Percentiles rank a stretch among this genome's conserved stretches.
These are phyloP conservation scores for Apodospora peruviana DNA, from an alignment of 495 filamentous ascomycete genomes.

Conservation along the genomic window DNA sequence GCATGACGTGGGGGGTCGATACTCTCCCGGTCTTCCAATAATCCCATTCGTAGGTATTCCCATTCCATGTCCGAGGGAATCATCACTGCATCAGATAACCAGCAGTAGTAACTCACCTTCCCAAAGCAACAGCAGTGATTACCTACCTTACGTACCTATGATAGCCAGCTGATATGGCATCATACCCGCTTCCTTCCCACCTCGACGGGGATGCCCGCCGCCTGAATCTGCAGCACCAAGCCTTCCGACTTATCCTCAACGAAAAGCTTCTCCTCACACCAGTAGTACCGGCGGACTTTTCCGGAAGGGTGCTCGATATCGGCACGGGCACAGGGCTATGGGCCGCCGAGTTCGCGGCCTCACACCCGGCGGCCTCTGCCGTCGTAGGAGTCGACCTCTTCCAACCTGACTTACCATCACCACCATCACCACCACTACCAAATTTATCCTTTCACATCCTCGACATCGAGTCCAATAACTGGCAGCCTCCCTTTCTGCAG, in stretches of 20 bases:
- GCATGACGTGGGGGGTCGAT: too few relatives aligned
- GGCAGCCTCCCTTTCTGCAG: slow-evolving; percentile 36
- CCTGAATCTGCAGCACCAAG: slow-evolving; percentile 4
- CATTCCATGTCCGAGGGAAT: too few relatives aligned
- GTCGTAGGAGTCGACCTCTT: slow-evolving; percentile 60
- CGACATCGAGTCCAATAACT: slow-evolving; percentile 37
- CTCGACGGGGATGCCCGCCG: slow-evolving; percentile 1
- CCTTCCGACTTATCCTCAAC: slow-evolving; percentile 1
- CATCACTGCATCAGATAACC: too few relatives aligned
- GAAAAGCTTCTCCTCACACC: neutral
- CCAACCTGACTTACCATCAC: slow-evolving; percentile 29
- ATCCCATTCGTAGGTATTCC: too few relatives aligned
- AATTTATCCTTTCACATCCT: slow-evolving; percentile 49
- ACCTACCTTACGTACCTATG: too few relatives aligned
- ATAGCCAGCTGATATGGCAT: too few relatives aligned
- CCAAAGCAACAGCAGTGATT: too few relatives aligned
- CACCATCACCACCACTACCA: slow-evolving; percentile 40
- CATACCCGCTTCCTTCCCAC: slow-evolving; percentile 2
- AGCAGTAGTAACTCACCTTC: too few relatives aligned
- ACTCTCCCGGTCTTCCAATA: too few relatives aligned
- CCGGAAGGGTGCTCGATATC: slow-evolving; percentile 39
- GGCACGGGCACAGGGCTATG: slow-evolving; percentile 43
- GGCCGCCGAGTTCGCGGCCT: slow-evolving; percentile 34
- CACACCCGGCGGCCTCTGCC: slow-evolving; percentile 41
- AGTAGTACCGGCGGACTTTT: neutral